phyloP scores from a whole-genome alignment of 352 stramenopile genomes.

The Elongisporangium anandrum region DNA sequence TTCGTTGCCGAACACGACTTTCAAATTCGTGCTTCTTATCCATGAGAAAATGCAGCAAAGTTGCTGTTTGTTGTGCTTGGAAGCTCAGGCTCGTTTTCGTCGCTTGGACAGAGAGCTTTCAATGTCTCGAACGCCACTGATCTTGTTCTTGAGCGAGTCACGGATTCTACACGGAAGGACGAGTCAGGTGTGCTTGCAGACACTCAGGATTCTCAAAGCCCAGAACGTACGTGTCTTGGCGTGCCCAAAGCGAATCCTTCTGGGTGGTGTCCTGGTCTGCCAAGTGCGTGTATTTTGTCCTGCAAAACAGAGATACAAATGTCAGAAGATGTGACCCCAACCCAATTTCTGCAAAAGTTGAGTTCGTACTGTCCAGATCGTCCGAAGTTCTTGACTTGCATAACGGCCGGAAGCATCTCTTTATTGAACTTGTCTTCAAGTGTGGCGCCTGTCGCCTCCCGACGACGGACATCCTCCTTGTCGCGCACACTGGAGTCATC shows the following conservation, averaged over 20 bases:
- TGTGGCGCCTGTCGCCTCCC: conserved; percentile 87
- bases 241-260: conserved; percentile 74
- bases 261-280: conserved; percentile 95
- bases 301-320: conserved; percentile 14
- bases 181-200: neutral
- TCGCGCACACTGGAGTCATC: conserved; percentile 90
- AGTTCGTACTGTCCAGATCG: conserved; percentile 82
- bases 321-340: conserved; percentile 5
- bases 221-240: conserved; percentile 48
- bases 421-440: conserved; percentile 94
- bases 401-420: conserved; percentile 91
- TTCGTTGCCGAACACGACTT: conserved; percentile 4
- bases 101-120: conserved; percentile 39
- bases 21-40: no score
- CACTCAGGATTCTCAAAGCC: neutral
- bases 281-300: conserved; percentile 98
- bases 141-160: conserved; percentile 72
- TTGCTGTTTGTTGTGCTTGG: neutral
- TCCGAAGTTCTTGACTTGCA: conserved; percentile 99
- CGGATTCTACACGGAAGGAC: conserved; percentile 38
- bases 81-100: conserved; percentile 58
- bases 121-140: conserved; percentile 73
- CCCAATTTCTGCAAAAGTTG: neutral
- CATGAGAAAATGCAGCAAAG: no score
- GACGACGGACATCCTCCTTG: conserved; percentile 89